A percentile compares a stretch with the other conserved stretches of the same genome.
phyloP scores from a whole-genome alignment of 495 filamentous ascomycete genomes.

The Penicillium mononematosum region DNA sequence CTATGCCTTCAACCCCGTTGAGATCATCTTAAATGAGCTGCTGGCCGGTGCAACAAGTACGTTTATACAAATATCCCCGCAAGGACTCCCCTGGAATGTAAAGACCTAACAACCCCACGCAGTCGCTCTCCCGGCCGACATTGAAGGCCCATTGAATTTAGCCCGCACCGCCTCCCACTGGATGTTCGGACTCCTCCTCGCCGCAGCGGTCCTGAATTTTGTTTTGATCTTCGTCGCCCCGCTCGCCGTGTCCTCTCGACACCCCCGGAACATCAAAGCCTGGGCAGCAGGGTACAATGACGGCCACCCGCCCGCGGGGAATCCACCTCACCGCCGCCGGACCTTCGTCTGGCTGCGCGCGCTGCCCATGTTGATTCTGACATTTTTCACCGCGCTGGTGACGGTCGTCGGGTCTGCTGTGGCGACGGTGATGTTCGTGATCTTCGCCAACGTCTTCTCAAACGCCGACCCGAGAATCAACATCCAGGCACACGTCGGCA shows the following conservation, averaged over 20 bases:
- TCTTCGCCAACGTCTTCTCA: conserved; percentile 70
- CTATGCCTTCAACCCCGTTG: conserved; percentile 90
- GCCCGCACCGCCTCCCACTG: conserved; percentile 75
- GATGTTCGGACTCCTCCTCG: conserved; percentile 89
- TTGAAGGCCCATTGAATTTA: conserved; percentile 69
- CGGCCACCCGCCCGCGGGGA: conserved; percentile 15
- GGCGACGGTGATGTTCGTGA: conserved; percentile 75
- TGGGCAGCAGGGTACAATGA: conserved; percentile 15
- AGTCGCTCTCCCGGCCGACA: conserved; percentile 75
- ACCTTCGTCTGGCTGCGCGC: conserved; percentile 49
- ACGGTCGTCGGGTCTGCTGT: conserved; percentile 69
- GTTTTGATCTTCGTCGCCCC: conserved; percentile 65
- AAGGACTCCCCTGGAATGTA: not conserved
- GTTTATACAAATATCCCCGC: conserved; percentile 21
- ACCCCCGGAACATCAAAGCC: conserved; percentile 40
- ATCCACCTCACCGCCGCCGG: conserved; percentile 43
- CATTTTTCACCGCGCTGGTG: conserved; percentile 61
- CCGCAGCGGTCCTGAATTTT: conserved; percentile 63
- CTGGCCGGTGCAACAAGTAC: conserved; percentile 75
- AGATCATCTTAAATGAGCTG: conserved; percentile 73
- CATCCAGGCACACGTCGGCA: conserved; percentile 68
- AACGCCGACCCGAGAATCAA: conserved; percentile 64
- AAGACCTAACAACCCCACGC: conserved; percentile 17
- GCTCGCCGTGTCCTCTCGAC: conserved; percentile 54
- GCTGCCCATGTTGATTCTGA: conserved; percentile 56